Conservation (phyloP, 768 basidiomycete genomes). For the Tulasnella sp. region DNA sequence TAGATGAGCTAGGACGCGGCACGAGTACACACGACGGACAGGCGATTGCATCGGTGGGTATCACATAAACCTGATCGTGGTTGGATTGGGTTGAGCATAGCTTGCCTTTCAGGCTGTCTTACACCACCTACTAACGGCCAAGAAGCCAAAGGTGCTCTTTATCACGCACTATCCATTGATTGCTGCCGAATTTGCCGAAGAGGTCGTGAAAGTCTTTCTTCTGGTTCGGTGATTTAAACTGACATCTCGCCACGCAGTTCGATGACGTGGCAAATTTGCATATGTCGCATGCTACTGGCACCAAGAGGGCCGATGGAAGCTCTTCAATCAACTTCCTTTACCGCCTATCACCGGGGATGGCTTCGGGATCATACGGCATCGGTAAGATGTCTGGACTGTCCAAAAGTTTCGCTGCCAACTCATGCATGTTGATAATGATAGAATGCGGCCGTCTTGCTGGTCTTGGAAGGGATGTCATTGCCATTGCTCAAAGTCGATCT, state of each 20-base stretch:
- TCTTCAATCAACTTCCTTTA: constrained; percentile 85
- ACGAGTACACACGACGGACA: constrained; percentile 85
- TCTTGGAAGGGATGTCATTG: constrained; percentile 58
- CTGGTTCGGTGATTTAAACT: background rate
- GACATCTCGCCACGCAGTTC: constrained; percentile 27
- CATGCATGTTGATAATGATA: background rate
- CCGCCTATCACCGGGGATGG: constrained; percentile 55
- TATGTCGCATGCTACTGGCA: constrained; percentile 35
- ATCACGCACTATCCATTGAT: constrained; percentile 92
- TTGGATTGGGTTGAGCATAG: background rate
- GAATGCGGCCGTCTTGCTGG: constrained; percentile 87
- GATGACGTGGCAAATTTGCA: constrained; percentile 65
- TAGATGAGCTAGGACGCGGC: constrained; percentile 77
- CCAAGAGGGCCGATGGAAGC: constrained; percentile 39
- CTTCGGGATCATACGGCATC: constrained; percentile 76
- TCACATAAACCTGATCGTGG: constrained; percentile 21
- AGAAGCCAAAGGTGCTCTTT: constrained; percentile 68
- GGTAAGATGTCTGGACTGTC: background rate
- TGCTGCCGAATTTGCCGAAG: constrained; percentile 42
- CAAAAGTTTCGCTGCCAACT: background rate
- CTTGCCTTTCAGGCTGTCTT: constrained; percentile 46
- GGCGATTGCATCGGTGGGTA: constrained; percentile 8
- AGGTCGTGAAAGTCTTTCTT: background rate
- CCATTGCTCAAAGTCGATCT: constrained; percentile 43
- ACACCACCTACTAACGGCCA: constrained; percentile 49